A percentile compares a stretch with the other conserved stretches of the same genome.
These are phyloP conservation scores for Gastrodia elata DNA, from an alignment of 106 monocot genomes.

Conservation along the genomic window DNA sequence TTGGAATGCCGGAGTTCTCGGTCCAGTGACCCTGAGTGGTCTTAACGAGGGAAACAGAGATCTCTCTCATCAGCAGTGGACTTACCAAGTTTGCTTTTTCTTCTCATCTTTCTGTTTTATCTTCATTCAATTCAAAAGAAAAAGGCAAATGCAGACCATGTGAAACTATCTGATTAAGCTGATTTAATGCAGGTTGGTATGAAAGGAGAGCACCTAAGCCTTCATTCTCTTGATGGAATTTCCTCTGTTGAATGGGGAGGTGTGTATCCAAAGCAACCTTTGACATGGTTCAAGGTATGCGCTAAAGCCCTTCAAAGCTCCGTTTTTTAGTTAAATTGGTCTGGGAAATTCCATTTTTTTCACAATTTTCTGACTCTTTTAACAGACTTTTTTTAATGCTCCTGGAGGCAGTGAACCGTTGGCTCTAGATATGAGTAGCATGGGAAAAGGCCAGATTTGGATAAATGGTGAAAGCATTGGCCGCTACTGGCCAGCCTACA, in stretches of 20 bases:
- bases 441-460: constrained; percentile 84
- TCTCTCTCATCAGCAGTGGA: constrained; percentile 81
- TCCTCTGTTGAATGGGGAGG: constrained; percentile 59
- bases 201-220: constrained; percentile 48
- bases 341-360: not conserved
- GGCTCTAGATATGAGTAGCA: constrained; percentile 75
- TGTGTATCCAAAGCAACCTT: constrained; percentile 28
- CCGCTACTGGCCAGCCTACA: constrained; percentile 63
- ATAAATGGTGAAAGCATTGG: constrained; percentile 73
- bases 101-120: not conserved
- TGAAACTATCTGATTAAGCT: not conserved
- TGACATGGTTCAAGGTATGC: constrained; percentile 76
- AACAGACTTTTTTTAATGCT: constrained; percentile 65
- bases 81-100: constrained; percentile 39
- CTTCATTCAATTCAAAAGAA: not conserved
- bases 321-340: not conserved
- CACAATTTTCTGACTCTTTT: not conserved
- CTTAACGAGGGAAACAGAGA: constrained; percentile 53
- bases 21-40: constrained; percentile 52
- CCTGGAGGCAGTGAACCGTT: constrained; percentile 61
- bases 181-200: constrained; percentile 43
- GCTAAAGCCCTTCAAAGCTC: not conserved
- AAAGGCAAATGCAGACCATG: not conserved
- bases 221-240: constrained; percentile 51
- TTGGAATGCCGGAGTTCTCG: constrained; percentile 69